Evolutionary conservation across 2,329 filamentous ascomycete species (phyloP).

Genomic region (Elsinoe arachidis): DNA sequence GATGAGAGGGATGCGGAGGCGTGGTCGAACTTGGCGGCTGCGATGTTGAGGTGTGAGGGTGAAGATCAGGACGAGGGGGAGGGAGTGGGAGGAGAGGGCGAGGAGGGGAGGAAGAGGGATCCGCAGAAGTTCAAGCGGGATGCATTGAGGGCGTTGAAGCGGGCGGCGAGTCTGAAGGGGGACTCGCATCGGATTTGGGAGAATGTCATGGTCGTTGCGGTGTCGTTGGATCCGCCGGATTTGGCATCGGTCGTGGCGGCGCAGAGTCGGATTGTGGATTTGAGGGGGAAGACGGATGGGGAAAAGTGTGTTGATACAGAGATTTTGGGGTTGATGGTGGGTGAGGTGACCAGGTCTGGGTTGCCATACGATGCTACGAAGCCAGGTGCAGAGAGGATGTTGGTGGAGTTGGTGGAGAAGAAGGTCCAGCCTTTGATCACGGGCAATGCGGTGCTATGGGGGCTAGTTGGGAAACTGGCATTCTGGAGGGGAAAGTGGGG

Average conservation of each 20-base stretch:
- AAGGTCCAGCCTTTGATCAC: constrained; percentile 78
- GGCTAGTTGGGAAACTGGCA: constrained; percentile 60
- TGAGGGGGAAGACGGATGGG: constrained; percentile 56
- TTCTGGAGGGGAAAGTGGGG: constrained; percentile 63
- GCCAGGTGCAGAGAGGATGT: constrained; percentile 49
- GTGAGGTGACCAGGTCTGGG: constrained; percentile 53
- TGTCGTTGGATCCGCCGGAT: constrained; percentile 65
- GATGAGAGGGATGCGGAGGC: constrained; percentile 86
- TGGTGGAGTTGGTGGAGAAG: constrained; percentile 66
- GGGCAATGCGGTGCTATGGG: constrained; percentile 66
- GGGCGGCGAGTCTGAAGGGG: constrained; percentile 72
- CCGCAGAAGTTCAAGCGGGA: constrained; percentile 59
- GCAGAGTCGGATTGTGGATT: constrained; percentile 63
- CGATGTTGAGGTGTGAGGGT: constrained; percentile 47
- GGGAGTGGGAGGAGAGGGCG: constrained; percentile 22
- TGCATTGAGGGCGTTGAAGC: constrained; percentile 76
- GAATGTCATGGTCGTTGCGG: constrained; percentile 82
- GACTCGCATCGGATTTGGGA: constrained; percentile 94
- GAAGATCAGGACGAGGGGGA: constrained; percentile 10
- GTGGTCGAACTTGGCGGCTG: constrained; percentile 89
- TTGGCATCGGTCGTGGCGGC: constrained; percentile 69
- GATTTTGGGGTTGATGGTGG: constrained; percentile 62
- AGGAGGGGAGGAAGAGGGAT: constrained; percentile 33
- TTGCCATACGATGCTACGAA: constrained; percentile 35
- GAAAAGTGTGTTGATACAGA: constrained; percentile 71